Evolutionary conservation across 164 flowering plant genomes (phyloP), one percentile per base, ranked within the genome.

Genomic region (Malania oleifera): DNA sequence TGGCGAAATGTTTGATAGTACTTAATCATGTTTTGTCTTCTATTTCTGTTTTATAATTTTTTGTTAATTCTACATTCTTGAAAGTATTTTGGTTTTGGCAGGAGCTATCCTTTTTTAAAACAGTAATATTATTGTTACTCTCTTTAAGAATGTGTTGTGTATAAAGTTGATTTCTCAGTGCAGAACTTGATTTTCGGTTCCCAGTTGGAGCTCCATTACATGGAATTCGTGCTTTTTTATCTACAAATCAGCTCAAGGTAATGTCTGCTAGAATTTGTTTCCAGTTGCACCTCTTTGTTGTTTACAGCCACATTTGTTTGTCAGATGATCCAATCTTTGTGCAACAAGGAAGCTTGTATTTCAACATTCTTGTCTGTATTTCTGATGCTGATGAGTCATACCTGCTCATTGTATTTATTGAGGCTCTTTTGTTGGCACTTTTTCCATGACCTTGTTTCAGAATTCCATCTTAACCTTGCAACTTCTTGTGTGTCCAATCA

Each of bases 111-210:
- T 34, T 34, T 2, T 13, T 29, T 52, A 14, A 26, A 34, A 18
- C 1, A 27, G 13, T 54, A 17, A 20, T 8, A 19, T 52, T 46
- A 37, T n/a, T n/a, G 44, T 43, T 17, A 62, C 17, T 54, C 10
- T 22, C 19, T 37, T 28, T 7, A 1, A 43, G 23, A 9, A 6
- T 46, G 45, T 54, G 9, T 62, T 27, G 17, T 59, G 34, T 28
- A 13, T 25, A 54, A 24, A 49, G 29, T 68, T 60, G 23, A 10
- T 62, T 44, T 68, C 70, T 44, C 18, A 38, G 13, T 70, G 63
- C 91, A 93, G 99, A 93, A 66, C 99, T 93, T 72, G 99, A 93
- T 78, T 93, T 93, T 58, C 79, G 97, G 28, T 90, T 93, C 75
- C 89, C 87, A 25, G 38, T 88, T 64, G 99, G 99, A 44, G 99